A percentile compares a stretch with the other conserved stretches of the same genome.
Conservation (phyloP, 441 rosid species). For the Breynia disticha region DNA sequence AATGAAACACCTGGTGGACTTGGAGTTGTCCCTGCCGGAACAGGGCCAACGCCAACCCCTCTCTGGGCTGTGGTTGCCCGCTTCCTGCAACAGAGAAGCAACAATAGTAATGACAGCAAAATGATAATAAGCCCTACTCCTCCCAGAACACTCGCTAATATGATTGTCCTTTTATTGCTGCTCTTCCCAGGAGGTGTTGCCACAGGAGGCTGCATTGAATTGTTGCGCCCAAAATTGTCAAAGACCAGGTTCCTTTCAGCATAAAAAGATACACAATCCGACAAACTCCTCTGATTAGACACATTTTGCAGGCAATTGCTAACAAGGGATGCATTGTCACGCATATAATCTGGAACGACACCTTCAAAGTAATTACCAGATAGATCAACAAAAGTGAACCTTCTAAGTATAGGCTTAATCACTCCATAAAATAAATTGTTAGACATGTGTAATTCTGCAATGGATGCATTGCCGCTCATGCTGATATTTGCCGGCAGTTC, state of each 20-base stretch:
- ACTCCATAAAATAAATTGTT: constrained; percentile 59
- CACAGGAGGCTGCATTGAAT: constrained; percentile 34
- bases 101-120: constrained; percentile 27
- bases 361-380: constrained; percentile 84
- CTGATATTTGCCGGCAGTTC: constrained; percentile 34
- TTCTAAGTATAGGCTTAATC: constrained; percentile 39
- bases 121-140: constrained; percentile 50
- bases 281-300: constrained; percentile 46
- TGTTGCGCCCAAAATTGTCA: constrained; percentile 66
- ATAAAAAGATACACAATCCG: constrained; percentile 57
- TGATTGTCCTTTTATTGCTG: constrained; percentile 33
- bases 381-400: constrained; percentile 40
- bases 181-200: constrained; percentile 29
- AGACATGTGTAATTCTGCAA: constrained; percentile 51
- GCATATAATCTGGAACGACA: constrained; percentile 41
- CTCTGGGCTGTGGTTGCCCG: constrained; percentile 33
- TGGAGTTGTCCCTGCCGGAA: constrained; percentile 31
- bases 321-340: constrained; percentile 36
- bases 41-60: constrained; percentile 43
- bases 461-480: constrained; percentile 22
- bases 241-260: constrained; percentile 46
- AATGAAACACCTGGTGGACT: constrained; percentile 36
- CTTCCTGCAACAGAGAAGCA: constrained; percentile 34
- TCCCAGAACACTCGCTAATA: constrained; percentile 57
- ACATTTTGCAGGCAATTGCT: constrained; percentile 65